A percentile compares a stretch with the other conserved stretches of the same genome.
Conservation (phyloP, 345 rosid species). For the Eutrema yunnanense region DNA sequence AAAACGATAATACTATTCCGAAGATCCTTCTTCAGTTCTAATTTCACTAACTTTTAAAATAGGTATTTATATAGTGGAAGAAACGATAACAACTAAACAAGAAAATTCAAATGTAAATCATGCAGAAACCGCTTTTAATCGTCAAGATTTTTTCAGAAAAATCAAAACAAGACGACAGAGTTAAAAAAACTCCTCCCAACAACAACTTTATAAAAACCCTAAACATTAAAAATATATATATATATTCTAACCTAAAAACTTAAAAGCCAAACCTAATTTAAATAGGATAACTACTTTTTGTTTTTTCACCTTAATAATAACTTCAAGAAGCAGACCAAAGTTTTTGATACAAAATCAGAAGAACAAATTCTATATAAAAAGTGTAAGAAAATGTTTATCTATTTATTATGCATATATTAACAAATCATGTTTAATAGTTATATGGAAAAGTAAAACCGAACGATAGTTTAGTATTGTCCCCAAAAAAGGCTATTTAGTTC, state of each 20-base stretch:
- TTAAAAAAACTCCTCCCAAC: background rate
- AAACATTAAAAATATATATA: too few species aligned
- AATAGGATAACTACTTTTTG: background rate
- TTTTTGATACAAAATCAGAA: background rate
- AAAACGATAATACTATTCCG: background rate
- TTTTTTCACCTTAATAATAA: background rate
- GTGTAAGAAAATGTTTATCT: background rate
- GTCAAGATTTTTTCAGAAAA: background rate
- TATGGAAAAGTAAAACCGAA: background rate
- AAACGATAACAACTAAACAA: background rate
- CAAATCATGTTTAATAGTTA: background rate
- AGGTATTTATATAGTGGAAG: background rate
- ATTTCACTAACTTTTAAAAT: background rate
- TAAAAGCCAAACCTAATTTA: background rate
- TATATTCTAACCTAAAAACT: too few species aligned
- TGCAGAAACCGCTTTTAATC: background rate
- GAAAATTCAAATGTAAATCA: background rate
- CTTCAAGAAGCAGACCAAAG: background rate
- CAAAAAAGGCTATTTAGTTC: background rate
- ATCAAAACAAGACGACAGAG: background rate
- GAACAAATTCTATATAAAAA: background rate
- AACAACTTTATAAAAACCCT: background rate
- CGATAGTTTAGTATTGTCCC: slow-evolving; percentile 8
- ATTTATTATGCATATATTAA: background rate
- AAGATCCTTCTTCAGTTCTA: background rate